Evolutionary conservation across 768 basidiomycete species (phyloP).

Genomic region (Tylopilus plumbeoviolaceoides): DNA sequence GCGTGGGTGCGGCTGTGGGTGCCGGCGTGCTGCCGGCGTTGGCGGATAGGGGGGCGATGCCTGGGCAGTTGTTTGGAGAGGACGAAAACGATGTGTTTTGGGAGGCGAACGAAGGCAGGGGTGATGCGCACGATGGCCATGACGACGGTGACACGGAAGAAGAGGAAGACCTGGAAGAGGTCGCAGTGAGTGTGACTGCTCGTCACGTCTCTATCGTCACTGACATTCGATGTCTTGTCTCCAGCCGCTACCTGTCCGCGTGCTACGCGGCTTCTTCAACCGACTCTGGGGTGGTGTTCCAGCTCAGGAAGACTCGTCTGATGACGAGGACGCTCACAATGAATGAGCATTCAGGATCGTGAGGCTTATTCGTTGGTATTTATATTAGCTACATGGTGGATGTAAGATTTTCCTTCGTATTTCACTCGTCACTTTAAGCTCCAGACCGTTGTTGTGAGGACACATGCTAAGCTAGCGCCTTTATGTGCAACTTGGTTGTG

Average conservation of each 20-base stretch:
- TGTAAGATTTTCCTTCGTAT: too few relatives aligned
- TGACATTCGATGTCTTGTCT: background rate
- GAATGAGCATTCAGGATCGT: background rate
- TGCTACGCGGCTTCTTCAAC: constrained; percentile 55
- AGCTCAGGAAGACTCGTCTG: constrained; percentile 17
- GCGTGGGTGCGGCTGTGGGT: constrained; percentile 1
- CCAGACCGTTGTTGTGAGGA: too few relatives aligned
- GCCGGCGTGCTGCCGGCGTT: constrained; percentile 25
- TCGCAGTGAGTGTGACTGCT: constrained; percentile 39
- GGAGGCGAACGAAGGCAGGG: constrained; percentile 26
- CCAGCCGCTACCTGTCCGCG: constrained; percentile 56
- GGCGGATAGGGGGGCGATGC: constrained; percentile 31
- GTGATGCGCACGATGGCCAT: constrained; percentile 38
- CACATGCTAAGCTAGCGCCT: too few relatives aligned
- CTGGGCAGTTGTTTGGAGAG: constrained; percentile 45
- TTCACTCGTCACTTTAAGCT: too few relatives aligned
- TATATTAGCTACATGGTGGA: too few relatives aligned
- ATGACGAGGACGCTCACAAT: constrained; percentile 9
- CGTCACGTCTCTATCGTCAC: background rate
- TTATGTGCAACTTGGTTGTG: too few relatives aligned
- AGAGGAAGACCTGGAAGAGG: constrained; percentile 28
- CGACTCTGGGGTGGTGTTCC: constrained; percentile 50
- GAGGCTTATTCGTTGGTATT: background rate
- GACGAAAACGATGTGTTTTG: constrained; percentile 22
- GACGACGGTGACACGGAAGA: background rate